Conservation (phyloP, 1,139 yeast species). For the Debaryomyces nepalensis region DNA sequence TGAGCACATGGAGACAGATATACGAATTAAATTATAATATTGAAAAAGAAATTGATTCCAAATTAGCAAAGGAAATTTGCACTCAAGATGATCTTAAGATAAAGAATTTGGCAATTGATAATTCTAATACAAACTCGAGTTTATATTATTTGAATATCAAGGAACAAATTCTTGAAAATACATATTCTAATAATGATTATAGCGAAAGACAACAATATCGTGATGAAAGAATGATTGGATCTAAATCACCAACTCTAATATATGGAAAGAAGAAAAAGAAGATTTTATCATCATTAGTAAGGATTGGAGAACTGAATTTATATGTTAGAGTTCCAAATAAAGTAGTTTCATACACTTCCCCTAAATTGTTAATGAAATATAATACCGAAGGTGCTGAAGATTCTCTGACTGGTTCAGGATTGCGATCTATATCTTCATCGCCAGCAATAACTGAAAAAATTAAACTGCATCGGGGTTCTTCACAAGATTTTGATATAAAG, state of each 20-base stretch:
- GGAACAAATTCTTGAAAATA: constrained; percentile 14
- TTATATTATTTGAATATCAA: constrained; percentile 15
- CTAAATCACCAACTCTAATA: constrained; percentile 26
- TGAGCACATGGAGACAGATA: constrained; percentile 42
- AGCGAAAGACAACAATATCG: constrained; percentile 24
- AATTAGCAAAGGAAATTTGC: constrained; percentile 31
- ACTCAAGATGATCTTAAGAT: constrained; percentile 38
- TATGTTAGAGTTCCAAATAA: constrained; percentile 40
- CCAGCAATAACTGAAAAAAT: constrained; percentile 7
- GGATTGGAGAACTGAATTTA: constrained; percentile 42
- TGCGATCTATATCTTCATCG: constrained; percentile 7
- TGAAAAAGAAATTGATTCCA: constrained; percentile 44
- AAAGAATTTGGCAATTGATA: constrained; percentile 29
- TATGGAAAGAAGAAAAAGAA: constrained; percentile 47
- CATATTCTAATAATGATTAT: background rate
- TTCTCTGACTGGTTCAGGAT: constrained; percentile 13
- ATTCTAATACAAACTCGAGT: background rate
- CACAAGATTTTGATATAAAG: constrained; percentile 6
- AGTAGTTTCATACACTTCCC: constrained; percentile 44
- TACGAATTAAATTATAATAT: constrained; percentile 33
- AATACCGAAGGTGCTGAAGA: constrained; percentile 28
- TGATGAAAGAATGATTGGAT: constrained; percentile 36
- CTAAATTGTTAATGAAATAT: constrained; percentile 44
- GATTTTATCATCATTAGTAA: constrained; percentile 39
- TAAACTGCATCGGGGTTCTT: constrained; percentile 9